These are phyloP conservation scores for Hortaea werneckii DNA, from an alignment of 2,329 filamentous ascomycete genomes.

Conservation along the genomic window DNA sequence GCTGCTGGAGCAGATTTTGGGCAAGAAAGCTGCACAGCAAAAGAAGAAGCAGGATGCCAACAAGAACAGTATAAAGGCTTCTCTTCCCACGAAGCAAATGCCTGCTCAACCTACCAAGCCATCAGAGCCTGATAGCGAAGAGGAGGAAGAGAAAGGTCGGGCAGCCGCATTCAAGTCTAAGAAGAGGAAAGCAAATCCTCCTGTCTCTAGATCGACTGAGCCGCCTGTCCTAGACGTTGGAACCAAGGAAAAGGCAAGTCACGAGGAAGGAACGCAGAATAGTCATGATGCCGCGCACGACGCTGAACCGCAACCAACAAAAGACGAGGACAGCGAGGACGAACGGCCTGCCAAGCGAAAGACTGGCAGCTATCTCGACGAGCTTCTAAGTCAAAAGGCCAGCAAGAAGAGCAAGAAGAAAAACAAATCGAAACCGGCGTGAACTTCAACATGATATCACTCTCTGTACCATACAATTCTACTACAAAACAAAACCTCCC, in stretches of 20 bases:
- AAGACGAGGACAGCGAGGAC: not conserved
- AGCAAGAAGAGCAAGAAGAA: conserved; percentile 42
- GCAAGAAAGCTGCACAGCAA: conserved; percentile 29
- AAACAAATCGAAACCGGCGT: not conserved
- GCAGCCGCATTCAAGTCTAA: conserved; percentile 12
- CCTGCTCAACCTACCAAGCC: not conserved
- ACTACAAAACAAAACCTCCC: not conserved
- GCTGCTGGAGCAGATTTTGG: conserved; percentile 32
- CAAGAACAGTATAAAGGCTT: not conserved
- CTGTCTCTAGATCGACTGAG: not conserved
- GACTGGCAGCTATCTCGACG: conserved; percentile 44
- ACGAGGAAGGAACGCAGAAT: not conserved
- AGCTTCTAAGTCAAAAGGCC: conserved; percentile 38
- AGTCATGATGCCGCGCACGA: not conserved
- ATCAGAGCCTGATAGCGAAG: conserved; percentile 23
- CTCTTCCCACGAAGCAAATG: conserved; percentile 1
- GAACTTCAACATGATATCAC: not conserved
- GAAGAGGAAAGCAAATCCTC: conserved; percentile 4
- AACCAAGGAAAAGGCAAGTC: not conserved
- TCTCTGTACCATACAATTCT: not conserved
- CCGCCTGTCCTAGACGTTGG: not conserved
- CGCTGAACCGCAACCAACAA: not conserved
- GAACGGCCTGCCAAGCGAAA: conserved; percentile 26
- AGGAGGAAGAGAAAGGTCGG: conserved; percentile 19
- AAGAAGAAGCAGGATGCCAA: conserved; percentile 12